A percentile compares a stretch with the other conserved stretches of the same genome.
phyloP scores from a whole-genome alignment of 805 yeast genomes.

The Ogataea zsoltii region DNA sequence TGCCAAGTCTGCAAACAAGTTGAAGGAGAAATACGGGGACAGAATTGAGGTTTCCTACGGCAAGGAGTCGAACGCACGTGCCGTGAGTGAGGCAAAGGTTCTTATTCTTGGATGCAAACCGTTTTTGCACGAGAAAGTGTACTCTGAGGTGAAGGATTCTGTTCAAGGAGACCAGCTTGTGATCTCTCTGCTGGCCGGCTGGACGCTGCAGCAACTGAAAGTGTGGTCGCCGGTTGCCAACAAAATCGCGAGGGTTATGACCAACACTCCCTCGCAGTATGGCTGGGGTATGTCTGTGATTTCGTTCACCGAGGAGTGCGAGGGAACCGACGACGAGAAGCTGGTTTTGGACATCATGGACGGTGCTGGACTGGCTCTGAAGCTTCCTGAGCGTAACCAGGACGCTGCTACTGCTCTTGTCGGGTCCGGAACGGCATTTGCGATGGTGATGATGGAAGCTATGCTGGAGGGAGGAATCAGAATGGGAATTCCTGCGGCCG shows the following conservation, averaged over 20 bases:
- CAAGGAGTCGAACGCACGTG: constrained; percentile 49
- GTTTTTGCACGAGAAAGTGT: constrained; percentile 61
- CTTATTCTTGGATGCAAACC: constrained; percentile 90
- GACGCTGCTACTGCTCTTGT: constrained; percentile 94
- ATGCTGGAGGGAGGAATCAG: constrained; percentile 91
- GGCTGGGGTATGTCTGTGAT: constrained; percentile 95
- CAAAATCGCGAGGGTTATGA: constrained; percentile 86
- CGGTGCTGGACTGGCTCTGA: constrained; percentile 67
- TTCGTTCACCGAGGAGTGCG: constrained; percentile 62
- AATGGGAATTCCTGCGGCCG: constrained; percentile 87
- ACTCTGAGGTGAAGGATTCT: constrained; percentile 48
- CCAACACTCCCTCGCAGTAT: constrained; percentile 93
- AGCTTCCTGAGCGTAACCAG: constrained; percentile 86
- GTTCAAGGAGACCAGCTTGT: constrained; percentile 43
- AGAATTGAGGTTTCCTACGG: constrained; percentile 54
- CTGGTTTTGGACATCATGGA: constrained; percentile 53
- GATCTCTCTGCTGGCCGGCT: constrained; percentile 89
- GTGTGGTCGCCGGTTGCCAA: constrained; percentile 44
- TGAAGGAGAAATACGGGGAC: constrained; percentile 51
- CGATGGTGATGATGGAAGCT: constrained; percentile 84
- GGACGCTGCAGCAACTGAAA: constrained; percentile 71
- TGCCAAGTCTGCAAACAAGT: constrained; percentile 47
- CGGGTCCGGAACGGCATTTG: constrained; percentile 97
- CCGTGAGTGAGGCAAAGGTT: constrained; percentile 65
- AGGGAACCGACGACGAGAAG: constrained; percentile 38